These are phyloP conservation scores for Scutellaria galericulata DNA, from an alignment of 257 asterid genomes.

Conservation along the genomic window DNA sequence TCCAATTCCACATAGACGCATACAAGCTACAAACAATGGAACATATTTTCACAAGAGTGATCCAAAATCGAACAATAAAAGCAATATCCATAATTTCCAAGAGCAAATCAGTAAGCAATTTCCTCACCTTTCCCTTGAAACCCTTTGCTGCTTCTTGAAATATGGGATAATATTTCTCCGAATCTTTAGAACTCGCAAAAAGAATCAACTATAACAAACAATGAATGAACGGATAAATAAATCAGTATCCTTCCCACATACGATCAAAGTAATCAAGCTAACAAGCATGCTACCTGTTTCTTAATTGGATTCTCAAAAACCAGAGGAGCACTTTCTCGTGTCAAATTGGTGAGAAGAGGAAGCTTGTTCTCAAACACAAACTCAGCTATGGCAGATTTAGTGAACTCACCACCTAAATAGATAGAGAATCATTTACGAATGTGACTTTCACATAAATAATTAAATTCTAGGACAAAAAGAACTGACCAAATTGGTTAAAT, in stretches of 20 bases:
- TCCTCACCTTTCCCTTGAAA: constrained; percentile 87
- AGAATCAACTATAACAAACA: constrained; percentile 69
- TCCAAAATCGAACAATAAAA: too few species aligned
- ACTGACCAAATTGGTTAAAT: constrained; percentile 63
- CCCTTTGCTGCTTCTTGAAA: constrained; percentile 86
- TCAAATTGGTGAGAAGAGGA: constrained; percentile 78
- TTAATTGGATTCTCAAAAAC: constrained; percentile 93
- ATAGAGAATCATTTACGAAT: constrained; percentile 18
- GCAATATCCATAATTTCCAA: neutral
- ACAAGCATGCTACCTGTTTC: constrained; percentile 68
- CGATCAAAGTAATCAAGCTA: neutral
- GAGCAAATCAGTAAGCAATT: constrained; percentile 14
- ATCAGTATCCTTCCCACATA: neutral
- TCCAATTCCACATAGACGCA: constrained; percentile 76
- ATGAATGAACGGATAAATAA: constrained; percentile 30
- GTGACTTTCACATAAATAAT: neutral
- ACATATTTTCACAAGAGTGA: neutral
- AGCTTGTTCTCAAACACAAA: constrained; percentile 82
- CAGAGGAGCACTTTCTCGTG: constrained; percentile 71
- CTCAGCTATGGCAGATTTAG: constrained; percentile 76
- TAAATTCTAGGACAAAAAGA: neutral
- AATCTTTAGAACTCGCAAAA: constrained; percentile 68
- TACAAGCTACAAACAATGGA: constrained; percentile 57
- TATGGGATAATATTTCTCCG: constrained; percentile 59
- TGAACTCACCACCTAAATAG: constrained; percentile 68